Base-by-base conservation (phyloP, 2,329 filamentous ascomycete species). In the Apiospora kogelbergensis region DNA sequence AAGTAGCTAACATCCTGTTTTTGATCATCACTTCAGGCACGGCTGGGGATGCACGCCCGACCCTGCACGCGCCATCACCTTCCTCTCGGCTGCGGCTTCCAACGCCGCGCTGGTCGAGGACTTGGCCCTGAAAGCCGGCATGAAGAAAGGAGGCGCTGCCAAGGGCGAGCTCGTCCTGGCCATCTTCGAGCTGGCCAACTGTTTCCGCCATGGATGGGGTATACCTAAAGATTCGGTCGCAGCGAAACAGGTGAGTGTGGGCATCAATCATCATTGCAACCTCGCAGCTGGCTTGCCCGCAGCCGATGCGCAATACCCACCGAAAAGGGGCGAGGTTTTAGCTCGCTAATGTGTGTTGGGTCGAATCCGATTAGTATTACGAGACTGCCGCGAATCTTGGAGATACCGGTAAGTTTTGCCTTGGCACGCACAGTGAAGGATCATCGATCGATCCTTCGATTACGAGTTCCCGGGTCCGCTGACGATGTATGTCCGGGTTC, bases 351-450 rank as follows among this genome's bases (percentile, higher is more conserved):
- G 45, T 13, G 15, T 2, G 37, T 33, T 33, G 72, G 85, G 30
- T 60, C 30, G 53, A n/a, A 60, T 17, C n/a, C 7, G 17, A 60
- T n/a, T 22, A 97, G 86, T 99, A 98, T 81, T 99, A 98, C 81
- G 95, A 98, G 82, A 98, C 95, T 11, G 96, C 96, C 37, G 96
- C 96, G 70, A 98, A 99, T 79, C 83, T 99, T 73, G 96, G 96
- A 71, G 96, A 99, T 80, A 93, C 93, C 60, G 89, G 89, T 89
- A 81, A 77, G 87, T 80, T 70, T 17, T 40, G 60, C 20, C 33
- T 4, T 33, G 33, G 7, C 33, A 33, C 7, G 33, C 26, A 15
- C 60, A 41, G 40, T 13, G 33, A 37, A 3, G 26, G 30, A 30
- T 41, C 24, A 30, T 26, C 20, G 40, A 41, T 24, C 46, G 46